phyloP scores from a whole-genome alignment of 352 stramenopile species.

The Phytopythium kandeliae region DNA sequence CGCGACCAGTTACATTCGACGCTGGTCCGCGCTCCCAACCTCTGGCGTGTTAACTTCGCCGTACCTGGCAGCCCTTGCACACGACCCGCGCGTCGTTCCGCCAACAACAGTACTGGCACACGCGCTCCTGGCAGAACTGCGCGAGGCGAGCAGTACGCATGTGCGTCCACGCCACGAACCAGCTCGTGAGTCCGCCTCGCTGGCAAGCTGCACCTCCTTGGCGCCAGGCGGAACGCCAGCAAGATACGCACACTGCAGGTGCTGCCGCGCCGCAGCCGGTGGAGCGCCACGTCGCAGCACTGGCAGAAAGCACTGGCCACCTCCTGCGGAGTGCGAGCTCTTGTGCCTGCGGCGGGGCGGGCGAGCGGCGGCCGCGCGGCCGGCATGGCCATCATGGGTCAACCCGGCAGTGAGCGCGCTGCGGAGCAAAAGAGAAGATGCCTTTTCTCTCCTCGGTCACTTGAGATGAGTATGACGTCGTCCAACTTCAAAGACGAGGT shows the following conservation, averaged over 20 bases:
- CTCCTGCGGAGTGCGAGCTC: background rate
- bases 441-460: no score
- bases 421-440: no score
- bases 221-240: background rate
- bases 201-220: background rate
- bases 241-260: slow-evolving; percentile 29
- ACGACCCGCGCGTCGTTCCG: slow-evolving; percentile 17
- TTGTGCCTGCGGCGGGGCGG: slow-evolving; percentile 1
- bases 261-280: slow-evolving; percentile 29
- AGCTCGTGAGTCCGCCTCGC: background rate
- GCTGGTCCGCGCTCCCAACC: no score
- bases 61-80: slow-evolving; percentile 34
- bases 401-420: no score
- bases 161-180: no score
- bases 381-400: slow-evolving; percentile 3
- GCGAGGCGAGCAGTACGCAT: background rate
- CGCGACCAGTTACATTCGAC: no score
- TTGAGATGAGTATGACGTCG: slow-evolving; percentile 13
- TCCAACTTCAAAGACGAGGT: slow-evolving; percentile 6
- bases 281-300: slow-evolving; percentile 35
- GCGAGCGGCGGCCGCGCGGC: background rate
- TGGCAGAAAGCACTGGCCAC: slow-evolving; percentile 21
- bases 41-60: no score
- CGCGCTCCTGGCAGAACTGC: slow-evolving; percentile 29
- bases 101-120: slow-evolving; percentile 45